These are phyloP conservation scores for Yamadazyma diospyri DNA, from an alignment of 1,139 yeast genomes.

Conservation along the genomic window DNA sequence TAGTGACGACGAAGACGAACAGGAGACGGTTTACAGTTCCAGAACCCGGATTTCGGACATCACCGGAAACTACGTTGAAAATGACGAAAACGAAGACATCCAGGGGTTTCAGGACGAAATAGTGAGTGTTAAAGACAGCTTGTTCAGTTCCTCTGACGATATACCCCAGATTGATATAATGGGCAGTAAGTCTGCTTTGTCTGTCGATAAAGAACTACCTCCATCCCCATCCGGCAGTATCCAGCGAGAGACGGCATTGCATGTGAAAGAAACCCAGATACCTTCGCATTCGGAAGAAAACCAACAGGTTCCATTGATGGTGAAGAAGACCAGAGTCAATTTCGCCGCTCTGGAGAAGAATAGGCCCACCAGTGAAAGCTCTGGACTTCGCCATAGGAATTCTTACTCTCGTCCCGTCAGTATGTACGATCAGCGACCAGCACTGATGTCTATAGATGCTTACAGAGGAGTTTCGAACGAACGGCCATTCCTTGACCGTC, in stretches of 20 bases:
- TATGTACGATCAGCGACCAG: constrained; percentile 10
- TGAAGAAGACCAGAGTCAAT: constrained; percentile 9
- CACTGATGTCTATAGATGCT: constrained; percentile 11
- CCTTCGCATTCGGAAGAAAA: not conserved
- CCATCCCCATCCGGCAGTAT: constrained; percentile 4
- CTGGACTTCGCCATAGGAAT: constrained; percentile 9
- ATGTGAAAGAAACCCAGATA: not conserved
- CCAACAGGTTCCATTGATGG: constrained; percentile 9
- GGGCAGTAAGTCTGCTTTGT: constrained; percentile 3
- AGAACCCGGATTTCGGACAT: constrained; percentile 7
- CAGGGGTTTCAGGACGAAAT: constrained; percentile 6
- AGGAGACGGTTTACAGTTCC: constrained; percentile 4
- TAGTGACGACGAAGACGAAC: constrained; percentile 4
- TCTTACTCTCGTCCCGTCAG: constrained; percentile 9
- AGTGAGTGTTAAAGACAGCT: constrained; percentile 15
- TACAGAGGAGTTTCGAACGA: constrained; percentile 11
- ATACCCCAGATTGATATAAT: not conserved
- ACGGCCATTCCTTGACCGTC: constrained; percentile 5
- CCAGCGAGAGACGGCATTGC: constrained; percentile 4
- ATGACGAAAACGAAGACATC: not conserved
- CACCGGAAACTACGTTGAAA: constrained; percentile 10
- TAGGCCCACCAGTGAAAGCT: not conserved
- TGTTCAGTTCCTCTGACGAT: constrained; percentile 11
- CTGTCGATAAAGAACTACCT: constrained; percentile 10
- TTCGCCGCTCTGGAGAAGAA: not conserved